Percentiles rank a stretch among this genome's conserved stretches.
Conservation (phyloP, 2,329 filamentous ascomycete species). For the Sporothrix variecibatus region DNA sequence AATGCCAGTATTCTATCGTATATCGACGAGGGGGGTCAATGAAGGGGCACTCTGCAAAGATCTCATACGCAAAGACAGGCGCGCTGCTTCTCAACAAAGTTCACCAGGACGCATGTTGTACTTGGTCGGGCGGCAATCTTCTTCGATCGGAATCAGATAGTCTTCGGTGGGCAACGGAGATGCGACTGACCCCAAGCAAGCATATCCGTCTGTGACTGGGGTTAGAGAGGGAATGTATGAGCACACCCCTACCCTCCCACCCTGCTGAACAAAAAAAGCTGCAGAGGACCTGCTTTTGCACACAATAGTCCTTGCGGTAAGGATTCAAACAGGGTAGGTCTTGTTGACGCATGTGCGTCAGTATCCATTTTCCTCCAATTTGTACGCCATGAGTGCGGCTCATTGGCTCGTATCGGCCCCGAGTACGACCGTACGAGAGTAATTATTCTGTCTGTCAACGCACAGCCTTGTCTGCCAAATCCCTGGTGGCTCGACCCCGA, state of each 20-base stretch:
- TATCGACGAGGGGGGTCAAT: neutral
- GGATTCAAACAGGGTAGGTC: neutral
- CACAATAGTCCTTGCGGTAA: neutral
- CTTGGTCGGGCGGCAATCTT: neutral
- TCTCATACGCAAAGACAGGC: neutral
- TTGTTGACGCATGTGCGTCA: conserved; percentile 1
- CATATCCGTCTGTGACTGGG: neutral
- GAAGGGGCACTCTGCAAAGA: neutral
- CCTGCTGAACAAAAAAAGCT: neutral
- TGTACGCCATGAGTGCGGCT: neutral
- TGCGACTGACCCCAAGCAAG: neutral
- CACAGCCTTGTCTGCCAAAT: conserved; percentile 7
- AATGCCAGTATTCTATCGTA: neutral
- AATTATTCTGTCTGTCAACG: neutral
- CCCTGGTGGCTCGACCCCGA: neutral
- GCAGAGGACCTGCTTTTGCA: neutral
- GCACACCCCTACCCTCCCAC: neutral
- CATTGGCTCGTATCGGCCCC: neutral
- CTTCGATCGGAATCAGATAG: neutral
- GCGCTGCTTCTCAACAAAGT: neutral
- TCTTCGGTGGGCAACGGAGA: neutral
- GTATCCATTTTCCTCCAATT: neutral
- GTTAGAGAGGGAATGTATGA: neutral
- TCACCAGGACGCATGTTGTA: neutral
- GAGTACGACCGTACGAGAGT: neutral